Percentiles rank a stretch among this genome's conserved stretches.
Evolutionary conservation across 176 grass and related monocot species (phyloP).

Genomic region (Avena sativa): DNA sequence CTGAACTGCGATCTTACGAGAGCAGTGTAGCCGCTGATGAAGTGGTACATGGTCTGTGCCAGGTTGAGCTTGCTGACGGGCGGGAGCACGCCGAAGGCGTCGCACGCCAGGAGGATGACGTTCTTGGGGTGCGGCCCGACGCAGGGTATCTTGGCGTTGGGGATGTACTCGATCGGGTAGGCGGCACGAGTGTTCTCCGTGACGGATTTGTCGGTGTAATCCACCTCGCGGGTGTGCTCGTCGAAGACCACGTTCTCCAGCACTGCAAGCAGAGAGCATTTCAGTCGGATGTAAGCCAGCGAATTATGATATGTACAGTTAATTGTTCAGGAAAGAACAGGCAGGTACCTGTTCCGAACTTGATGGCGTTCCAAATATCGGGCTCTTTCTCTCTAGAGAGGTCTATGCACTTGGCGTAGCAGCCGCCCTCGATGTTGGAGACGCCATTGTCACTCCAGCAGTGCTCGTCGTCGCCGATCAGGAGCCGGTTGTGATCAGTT

Average conservation of each 20-base stretch:
- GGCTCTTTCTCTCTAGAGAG: conserved; percentile 88
- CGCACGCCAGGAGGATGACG: conserved; percentile 94
- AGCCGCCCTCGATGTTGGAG: conserved; percentile 97
- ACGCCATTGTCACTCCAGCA: conserved; percentile 94
- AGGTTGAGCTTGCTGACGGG: conserved; percentile 96
- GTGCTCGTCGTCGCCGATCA: conserved; percentile 96
- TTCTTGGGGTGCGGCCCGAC: conserved; percentile 96
- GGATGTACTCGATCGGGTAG: conserved; percentile 97
- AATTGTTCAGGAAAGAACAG: too few species aligned
- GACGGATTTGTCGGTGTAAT: conserved; percentile 91
- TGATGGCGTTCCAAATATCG: conserved; percentile 99
- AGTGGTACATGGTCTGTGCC: conserved; percentile 98
- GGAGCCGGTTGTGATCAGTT: conserved; percentile 84
- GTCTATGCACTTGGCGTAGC: conserved; percentile 97
- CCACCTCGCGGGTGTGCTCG: conserved; percentile 92
- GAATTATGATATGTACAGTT: too few species aligned
- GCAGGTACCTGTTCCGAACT: conserved; percentile 99
- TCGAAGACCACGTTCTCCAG: conserved; percentile 98
- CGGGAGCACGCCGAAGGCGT: conserved; percentile 94
- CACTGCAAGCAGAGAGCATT: conserved; percentile 48
- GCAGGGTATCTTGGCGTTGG: conserved; percentile 89
- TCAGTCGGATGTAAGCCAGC: neutral
- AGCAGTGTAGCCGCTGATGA: conserved; percentile 99
- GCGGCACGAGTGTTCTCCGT: conserved; percentile 98
- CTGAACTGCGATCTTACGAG: conserved; percentile 41